phyloP scores from a whole-genome alignment of 495 filamentous ascomycete species.

The Penicillium turbatum region DNA sequence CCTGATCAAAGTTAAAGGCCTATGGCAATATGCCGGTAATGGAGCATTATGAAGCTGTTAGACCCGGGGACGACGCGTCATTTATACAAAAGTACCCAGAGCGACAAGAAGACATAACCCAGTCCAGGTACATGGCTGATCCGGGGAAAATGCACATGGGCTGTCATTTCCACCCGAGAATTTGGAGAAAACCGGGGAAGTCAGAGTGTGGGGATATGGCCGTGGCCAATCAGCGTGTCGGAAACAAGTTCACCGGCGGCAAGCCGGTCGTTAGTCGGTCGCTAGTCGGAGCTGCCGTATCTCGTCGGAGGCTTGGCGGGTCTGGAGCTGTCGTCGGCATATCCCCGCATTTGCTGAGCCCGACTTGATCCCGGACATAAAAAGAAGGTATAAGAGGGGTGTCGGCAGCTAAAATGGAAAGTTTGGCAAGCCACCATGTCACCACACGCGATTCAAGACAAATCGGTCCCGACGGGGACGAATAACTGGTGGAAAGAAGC shows the following conservation, averaged over 20 bases:
- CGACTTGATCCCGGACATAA: not conserved
- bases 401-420: not conserved
- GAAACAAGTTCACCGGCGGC: not conserved
- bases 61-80: not conserved
- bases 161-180: slow-evolving; percentile 2
- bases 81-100: not conserved
- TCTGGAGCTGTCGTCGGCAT: not conserved
- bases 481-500: slow-evolving; percentile 41
- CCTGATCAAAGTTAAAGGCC: not conserved
- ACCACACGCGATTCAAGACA: slow-evolving; percentile 10
- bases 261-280: slow-evolving; percentile 15
- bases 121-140: slow-evolving; percentile 1
- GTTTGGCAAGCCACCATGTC: slow-evolving; percentile 8
- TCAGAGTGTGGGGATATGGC: not conserved
- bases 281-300: slow-evolving; percentile 1
- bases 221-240: slow-evolving; percentile 1
- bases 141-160: slow-evolving; percentile 9
- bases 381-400: slow-evolving; percentile 1
- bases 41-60: not conserved
- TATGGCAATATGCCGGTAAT: not conserved
- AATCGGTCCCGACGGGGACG: slow-evolving; percentile 13
- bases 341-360: not conserved
- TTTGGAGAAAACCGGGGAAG: slow-evolving; percentile 11
- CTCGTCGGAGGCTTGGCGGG: slow-evolving; percentile 8
- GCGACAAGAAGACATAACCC: not conserved